phyloP scores from a whole-genome alignment of 2,329 filamentous ascomycete genomes.

The Beauveria varroae region DNA sequence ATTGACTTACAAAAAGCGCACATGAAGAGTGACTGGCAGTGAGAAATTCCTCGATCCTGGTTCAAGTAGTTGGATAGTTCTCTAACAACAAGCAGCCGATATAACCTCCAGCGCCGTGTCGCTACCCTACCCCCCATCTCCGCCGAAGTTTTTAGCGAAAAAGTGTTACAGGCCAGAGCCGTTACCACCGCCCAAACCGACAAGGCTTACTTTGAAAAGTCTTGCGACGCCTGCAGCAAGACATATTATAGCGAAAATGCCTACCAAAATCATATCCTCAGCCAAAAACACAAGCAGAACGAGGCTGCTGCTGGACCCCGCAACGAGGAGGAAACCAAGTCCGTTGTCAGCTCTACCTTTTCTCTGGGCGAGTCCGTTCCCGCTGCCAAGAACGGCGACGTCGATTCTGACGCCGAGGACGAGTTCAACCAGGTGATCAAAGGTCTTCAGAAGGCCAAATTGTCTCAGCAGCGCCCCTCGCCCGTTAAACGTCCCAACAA shows the following conservation, averaged over 20 bases:
- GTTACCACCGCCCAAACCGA: slow-evolving; percentile 76
- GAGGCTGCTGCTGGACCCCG: slow-evolving; percentile 40
- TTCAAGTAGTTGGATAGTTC: background rate
- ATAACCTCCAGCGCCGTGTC: slow-evolving; percentile 92
- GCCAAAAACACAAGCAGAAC: slow-evolving; percentile 71
- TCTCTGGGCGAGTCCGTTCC: slow-evolving; percentile 74
- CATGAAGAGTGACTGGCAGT: slow-evolving; percentile 99
- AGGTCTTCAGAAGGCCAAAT: slow-evolving; percentile 66
- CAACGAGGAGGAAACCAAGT: slow-evolving; percentile 63
- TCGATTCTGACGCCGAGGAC: slow-evolving; percentile 62
- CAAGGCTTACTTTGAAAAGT: slow-evolving; percentile 80
- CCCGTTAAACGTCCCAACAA: slow-evolving; percentile 49
- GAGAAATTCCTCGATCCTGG: slow-evolving; percentile 34
- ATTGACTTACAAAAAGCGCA: slow-evolving; percentile 89
- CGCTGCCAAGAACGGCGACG: slow-evolving; percentile 36
- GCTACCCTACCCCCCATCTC: slow-evolving; percentile 84
- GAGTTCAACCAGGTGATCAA: slow-evolving; percentile 75
- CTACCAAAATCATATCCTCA: slow-evolving; percentile 84
- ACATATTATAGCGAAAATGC: slow-evolving; percentile 96
- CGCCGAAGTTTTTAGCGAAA: slow-evolving; percentile 90
- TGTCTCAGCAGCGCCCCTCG: slow-evolving; percentile 44
- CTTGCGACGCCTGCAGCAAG: slow-evolving; percentile 77
- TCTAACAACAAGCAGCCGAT: slow-evolving; percentile 51
- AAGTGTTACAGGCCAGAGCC: slow-evolving; percentile 86
- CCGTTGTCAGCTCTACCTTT: slow-evolving; percentile 84